phyloP scores from a whole-genome alignment of 2,329 filamentous ascomycete species.

The Monosporascus sp. region DNA sequence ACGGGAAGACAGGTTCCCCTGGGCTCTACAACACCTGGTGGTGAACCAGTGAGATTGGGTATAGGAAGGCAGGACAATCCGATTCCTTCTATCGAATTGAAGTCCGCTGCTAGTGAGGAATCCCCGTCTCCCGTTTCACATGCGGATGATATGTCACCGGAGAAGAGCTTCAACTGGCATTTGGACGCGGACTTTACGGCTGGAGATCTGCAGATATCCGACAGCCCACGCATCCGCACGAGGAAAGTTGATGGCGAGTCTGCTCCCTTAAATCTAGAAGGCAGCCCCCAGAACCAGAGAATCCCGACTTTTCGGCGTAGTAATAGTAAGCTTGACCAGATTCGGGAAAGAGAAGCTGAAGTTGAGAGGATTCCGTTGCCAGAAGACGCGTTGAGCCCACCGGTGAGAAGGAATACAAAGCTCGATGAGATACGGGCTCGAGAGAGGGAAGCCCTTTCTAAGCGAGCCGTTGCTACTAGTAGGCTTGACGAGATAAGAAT shows the following conservation, averaged over 20 bases:
- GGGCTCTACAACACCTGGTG: not conserved
- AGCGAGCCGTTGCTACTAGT: conserved; percentile 41
- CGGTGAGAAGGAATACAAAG: conserved; percentile 33
- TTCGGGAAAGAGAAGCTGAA: conserved; percentile 29
- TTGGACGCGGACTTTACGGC: conserved; percentile 54
- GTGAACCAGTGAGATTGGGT: not conserved
- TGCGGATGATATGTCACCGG: conserved; percentile 31
- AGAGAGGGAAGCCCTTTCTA: conserved; percentile 40
- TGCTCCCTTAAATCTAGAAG: conserved; percentile 2
- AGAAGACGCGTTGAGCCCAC: conserved; percentile 10
- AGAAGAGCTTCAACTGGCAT: conserved; percentile 51
- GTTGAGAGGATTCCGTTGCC: conserved; percentile 19
- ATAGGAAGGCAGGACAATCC: conserved; percentile 7
- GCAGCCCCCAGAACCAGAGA: conserved; percentile 2
- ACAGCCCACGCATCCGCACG: conserved; percentile 47
- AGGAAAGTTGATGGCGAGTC: conserved; percentile 22
- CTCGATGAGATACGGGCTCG: conserved; percentile 43
- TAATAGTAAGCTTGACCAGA: conserved; percentile 30
- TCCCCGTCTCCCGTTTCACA: conserved; percentile 15
- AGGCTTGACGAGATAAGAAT: conserved; percentile 49
- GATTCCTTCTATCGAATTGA: conserved; percentile 21
- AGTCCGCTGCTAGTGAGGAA: conserved; percentile 12
- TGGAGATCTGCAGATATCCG: conserved; percentile 48
- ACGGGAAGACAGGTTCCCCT: conserved; percentile 3
- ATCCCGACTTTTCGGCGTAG: conserved; percentile 20